phyloP scores from a whole-genome alignment of 2,329 filamentous ascomycete genomes.

The Cyphellophora europaea region DNA sequence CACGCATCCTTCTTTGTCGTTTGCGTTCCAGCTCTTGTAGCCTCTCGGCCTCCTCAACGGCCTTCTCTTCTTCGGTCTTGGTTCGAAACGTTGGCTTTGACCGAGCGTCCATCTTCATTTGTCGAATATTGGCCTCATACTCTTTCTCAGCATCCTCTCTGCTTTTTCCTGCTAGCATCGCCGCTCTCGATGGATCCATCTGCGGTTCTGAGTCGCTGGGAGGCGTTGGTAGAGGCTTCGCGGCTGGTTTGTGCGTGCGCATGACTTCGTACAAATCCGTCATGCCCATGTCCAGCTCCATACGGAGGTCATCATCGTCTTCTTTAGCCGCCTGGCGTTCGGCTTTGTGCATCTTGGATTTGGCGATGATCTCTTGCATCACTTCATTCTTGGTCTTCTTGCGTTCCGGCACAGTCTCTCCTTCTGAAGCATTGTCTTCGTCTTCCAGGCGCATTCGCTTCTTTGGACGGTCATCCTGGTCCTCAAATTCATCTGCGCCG shows the following conservation, averaged over 20 bases:
- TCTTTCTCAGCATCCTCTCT: conserved; percentile 67
- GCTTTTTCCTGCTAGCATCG: conserved; percentile 50
- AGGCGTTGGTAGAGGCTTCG: conserved; percentile 40
- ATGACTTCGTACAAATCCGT: conserved; percentile 66
- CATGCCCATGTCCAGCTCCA: conserved; percentile 76
- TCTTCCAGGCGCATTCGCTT: conserved; percentile 45
- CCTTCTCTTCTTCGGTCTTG: conserved; percentile 82
- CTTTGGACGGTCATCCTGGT: conserved; percentile 25
- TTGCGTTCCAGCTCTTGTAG: conserved; percentile 76
- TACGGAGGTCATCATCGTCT: conserved; percentile 79
- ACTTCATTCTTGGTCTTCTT: conserved; percentile 96
- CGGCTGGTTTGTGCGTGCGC: conserved; percentile 43
- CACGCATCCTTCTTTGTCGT: conserved; percentile 76
- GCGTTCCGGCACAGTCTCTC: conserved; percentile 58
- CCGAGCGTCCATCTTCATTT: conserved; percentile 74
- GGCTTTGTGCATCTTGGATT: conserved; percentile 91
- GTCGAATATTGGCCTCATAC: conserved; percentile 75
- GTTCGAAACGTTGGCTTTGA: conserved; percentile 79
- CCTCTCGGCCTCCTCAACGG: conserved; percentile 64
- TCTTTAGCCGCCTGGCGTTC: conserved; percentile 89
- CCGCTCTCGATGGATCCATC: conserved; percentile 56
- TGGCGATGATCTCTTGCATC: conserved; percentile 95
- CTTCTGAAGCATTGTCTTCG: conserved; percentile 32
- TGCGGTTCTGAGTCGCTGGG: conserved; percentile 32
- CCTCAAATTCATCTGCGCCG: conserved; percentile 36